Percentiles rank a stretch among this genome's conserved stretches.
Evolutionary conservation across 768 basidiomycete species (phyloP).

Genomic region (Postia placenta): DNA sequence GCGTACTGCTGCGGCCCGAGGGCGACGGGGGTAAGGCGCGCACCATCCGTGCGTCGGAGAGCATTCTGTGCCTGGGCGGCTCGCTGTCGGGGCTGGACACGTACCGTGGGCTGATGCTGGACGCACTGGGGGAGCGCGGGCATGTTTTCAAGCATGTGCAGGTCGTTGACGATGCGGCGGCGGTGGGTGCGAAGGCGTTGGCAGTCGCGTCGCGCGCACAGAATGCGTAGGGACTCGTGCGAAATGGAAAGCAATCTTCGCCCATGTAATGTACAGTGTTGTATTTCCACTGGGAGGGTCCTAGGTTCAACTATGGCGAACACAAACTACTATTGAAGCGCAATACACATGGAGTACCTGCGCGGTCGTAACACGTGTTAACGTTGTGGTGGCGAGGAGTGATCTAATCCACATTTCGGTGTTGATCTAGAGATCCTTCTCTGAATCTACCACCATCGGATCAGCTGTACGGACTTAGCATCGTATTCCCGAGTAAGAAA

Average conservation of each 20-base stretch:
- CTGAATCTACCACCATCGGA: background rate
- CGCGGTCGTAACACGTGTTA: background rate
- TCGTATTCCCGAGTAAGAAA: background rate
- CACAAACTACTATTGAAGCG: background rate
- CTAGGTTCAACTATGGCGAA: background rate
- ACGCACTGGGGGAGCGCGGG: conserved; percentile 48
- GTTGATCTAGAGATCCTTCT: background rate
- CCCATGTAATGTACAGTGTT: background rate
- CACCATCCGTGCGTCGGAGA: conserved; percentile 43
- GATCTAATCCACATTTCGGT: background rate
- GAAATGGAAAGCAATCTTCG: background rate
- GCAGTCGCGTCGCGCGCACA: conserved; percentile 18
- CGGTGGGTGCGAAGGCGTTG: conserved; percentile 55
- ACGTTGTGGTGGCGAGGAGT: background rate
- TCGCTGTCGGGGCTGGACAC: conserved; percentile 58
- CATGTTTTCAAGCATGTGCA: conserved; percentile 61
- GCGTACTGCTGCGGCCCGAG: conserved; percentile 42
- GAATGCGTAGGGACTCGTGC: background rate
- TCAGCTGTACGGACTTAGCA: background rate
- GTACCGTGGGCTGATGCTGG: conserved; percentile 52
- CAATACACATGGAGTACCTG: background rate
- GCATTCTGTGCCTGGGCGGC: conserved; percentile 75
- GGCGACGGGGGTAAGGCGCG: conserved; percentile 4
- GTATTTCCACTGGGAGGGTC: background rate
- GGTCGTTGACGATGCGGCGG: conserved; percentile 65